A percentile compares a stretch with the other conserved stretches of the same genome.
Evolutionary conservation across 2,329 filamentous ascomycete species (phyloP).

Genomic region (Sporothrix globosa): DNA sequence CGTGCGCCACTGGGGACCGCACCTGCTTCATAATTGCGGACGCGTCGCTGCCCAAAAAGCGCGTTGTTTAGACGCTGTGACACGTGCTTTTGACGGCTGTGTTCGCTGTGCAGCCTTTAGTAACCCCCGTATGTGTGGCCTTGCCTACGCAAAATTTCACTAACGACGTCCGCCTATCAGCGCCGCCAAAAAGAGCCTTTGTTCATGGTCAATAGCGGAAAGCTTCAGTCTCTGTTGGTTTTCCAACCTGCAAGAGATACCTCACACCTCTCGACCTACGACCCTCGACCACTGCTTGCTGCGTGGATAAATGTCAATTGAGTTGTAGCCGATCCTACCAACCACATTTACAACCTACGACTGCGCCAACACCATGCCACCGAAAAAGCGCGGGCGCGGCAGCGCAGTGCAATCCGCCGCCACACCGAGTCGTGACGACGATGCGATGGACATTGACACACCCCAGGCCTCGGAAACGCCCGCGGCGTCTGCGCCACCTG

Average conservation of each 20-base stretch:
- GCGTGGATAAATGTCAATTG: not conserved
- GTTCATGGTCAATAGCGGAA: not conserved
- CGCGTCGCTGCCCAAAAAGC: conserved; percentile 27
- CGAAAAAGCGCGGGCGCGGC: conserved; percentile 69
- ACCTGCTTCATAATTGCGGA: conserved; percentile 15
- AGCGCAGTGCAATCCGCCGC: conserved; percentile 44
- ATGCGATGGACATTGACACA: conserved; percentile 64
- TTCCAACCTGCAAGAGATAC: not conserved
- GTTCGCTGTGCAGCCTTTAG: not conserved
- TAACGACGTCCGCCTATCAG: conserved; percentile 9
- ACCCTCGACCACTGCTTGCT: not conserved
- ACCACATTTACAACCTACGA: not conserved
- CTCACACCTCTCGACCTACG: not conserved
- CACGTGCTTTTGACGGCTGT: not conserved
- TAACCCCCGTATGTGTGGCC: not conserved
- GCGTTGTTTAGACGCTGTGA: conserved; percentile 21
- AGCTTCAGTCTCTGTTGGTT: not conserved
- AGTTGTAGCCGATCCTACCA: not conserved
- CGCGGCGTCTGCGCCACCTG: conserved; percentile 41
- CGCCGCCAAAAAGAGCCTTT: not conserved
- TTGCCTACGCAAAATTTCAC: not conserved
- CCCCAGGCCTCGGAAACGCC: conserved; percentile 58
- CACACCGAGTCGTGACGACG: conserved; percentile 56
- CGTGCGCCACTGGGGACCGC: conserved; percentile 18
- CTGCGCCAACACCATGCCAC: conserved; percentile 52